Evolutionary conservation across 2,329 filamentous ascomycete genomes (phyloP).

Genomic region (Calonectria naviculata): DNA sequence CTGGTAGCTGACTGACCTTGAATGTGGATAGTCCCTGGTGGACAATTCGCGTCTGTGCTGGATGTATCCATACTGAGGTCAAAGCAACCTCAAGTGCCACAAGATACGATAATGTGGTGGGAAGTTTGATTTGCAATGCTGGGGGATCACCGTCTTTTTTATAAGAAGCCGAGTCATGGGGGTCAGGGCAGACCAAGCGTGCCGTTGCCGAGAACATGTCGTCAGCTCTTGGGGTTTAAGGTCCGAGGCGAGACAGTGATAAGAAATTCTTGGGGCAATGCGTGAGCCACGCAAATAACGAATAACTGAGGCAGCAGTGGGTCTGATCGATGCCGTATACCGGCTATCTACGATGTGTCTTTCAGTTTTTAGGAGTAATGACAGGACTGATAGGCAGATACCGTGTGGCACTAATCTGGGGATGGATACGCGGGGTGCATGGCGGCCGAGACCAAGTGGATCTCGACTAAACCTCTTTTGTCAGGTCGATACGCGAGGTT

Average conservation of each 20-base stretch:
- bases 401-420: background rate
- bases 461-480: background rate
- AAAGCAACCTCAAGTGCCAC: no score
- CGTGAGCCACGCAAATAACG: no score
- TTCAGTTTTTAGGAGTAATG: background rate
- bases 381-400: background rate
- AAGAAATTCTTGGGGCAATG: background rate
- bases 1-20: background rate
- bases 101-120: background rate
- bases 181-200: background rate
- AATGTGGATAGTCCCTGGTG: background rate
- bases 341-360: background rate
- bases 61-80: background rate
- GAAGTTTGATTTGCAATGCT: no score
- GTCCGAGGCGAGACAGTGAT: background rate
- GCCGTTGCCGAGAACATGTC: background rate
- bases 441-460: background rate
- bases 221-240: background rate
- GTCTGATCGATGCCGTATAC: background rate
- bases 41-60: background rate
- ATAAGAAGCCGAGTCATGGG: background rate
- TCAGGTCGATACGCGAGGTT: slow-evolving; percentile 3
- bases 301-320: background rate
- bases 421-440: background rate
- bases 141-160: background rate